These are phyloP conservation scores for Aristolochia fimbriata DNA, from an alignment of 164 flowering plant species.

Conservation along the genomic window DNA sequence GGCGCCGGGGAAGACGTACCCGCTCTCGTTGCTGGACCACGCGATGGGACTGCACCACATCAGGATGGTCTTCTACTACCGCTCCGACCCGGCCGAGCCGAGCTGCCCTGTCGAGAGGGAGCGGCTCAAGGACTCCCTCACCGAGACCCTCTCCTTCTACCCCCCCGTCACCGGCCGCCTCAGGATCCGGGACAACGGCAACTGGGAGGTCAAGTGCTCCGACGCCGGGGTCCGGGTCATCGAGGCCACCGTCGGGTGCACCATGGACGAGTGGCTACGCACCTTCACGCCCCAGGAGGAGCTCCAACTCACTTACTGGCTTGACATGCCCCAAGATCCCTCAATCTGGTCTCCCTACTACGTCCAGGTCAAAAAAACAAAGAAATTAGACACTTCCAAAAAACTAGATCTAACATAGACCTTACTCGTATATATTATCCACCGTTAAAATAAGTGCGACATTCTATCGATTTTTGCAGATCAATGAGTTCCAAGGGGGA, in stretches of 20 bases:
- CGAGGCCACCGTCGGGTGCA: conserved; percentile 37
- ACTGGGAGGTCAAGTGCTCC: conserved; percentile 58
- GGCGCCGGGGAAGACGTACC: conserved; percentile 34
- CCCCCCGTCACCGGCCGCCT: conserved; percentile 62
- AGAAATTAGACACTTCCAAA: too few species aligned
- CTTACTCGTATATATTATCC: not conserved
- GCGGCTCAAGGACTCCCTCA: conserved; percentile 28
- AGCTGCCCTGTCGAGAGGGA: conserved; percentile 3
- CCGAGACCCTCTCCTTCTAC: conserved; percentile 35
- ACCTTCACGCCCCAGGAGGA: conserved; percentile 41
- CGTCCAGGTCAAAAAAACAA: too few species aligned
- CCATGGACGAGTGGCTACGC: conserved; percentile 65
- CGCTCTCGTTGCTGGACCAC: conserved; percentile 39
- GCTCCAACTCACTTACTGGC: conserved; percentile 50
- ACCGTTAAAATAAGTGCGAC: not conserved
- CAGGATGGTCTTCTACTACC: conserved; percentile 53
- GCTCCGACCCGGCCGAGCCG: conserved; percentile 8
- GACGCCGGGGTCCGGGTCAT: conserved; percentile 66
- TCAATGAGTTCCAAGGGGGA: conserved; percentile 67
- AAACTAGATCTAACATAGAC: too few species aligned
- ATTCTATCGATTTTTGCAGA: conserved; percentile 20
- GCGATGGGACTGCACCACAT: conserved; percentile 50
- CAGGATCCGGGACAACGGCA: conserved; percentile 27
- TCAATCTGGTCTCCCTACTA: conserved; percentile 61
- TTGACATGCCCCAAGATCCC: conserved; percentile 59